phyloP scores from a whole-genome alignment of 148 eudicot species.

The Diospyros lotus region DNA sequence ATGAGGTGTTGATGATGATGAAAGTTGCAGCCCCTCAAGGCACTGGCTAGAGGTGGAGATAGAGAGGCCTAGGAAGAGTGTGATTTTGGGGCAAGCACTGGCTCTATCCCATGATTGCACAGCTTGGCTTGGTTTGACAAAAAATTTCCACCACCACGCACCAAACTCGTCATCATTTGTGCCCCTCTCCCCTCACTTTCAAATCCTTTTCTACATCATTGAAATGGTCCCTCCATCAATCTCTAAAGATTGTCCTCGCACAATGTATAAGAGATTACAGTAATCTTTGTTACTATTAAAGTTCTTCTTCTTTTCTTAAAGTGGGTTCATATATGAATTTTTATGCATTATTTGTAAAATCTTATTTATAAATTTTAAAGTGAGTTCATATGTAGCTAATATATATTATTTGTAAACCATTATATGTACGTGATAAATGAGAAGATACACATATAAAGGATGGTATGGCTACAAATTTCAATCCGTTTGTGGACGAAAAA shows the following conservation, averaged over 20 bases:
- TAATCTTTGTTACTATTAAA: too few relatives aligned
- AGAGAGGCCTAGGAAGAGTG: background rate
- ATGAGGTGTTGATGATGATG: background rate
- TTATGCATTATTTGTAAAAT: too few relatives aligned
- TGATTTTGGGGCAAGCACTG: background rate
- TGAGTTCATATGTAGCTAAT: too few relatives aligned
- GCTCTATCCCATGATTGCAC: background rate
- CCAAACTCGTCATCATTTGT: background rate
- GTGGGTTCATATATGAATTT: too few relatives aligned
- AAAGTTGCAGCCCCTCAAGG: background rate
- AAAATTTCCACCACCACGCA: conserved; percentile 4
- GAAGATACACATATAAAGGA: too few relatives aligned
- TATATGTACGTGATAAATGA: too few relatives aligned
- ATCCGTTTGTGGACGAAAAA: too few relatives aligned
- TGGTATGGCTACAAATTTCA: too few relatives aligned
- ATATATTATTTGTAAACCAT: too few relatives aligned
- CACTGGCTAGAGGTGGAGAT: background rate
- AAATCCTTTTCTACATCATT: background rate
- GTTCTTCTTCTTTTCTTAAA: too few relatives aligned
- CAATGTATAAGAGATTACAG: too few relatives aligned
- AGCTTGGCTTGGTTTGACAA: background rate
- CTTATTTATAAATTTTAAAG: too few relatives aligned
- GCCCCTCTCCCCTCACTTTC: background rate
- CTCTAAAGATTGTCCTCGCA: background rate
- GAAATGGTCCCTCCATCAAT: background rate